Conservation (phyloP, 1,284 basidiomycete genomes). For the Cutaneotrichosporon daszewskae region DNA sequence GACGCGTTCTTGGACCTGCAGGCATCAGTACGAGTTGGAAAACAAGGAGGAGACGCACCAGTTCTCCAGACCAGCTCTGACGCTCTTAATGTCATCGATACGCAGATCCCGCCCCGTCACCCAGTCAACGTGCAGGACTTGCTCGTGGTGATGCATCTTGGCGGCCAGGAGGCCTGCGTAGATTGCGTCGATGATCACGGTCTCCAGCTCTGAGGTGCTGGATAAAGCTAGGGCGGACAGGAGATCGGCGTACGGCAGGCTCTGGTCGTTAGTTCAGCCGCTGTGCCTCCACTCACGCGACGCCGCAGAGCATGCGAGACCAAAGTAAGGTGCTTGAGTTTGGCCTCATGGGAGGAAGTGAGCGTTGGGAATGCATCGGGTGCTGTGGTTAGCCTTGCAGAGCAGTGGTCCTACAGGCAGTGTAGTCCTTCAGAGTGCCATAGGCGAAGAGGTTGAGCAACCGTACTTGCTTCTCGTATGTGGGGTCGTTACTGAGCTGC, state of each 20-base stretch:
- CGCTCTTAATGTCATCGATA: conserved; percentile 57
- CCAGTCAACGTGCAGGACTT: conserved; percentile 80
- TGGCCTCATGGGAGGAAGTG: conserved; percentile 65
- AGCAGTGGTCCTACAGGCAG: conserved; percentile 40
- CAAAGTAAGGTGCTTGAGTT: conserved; percentile 87
- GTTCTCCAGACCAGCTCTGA: conserved; percentile 60
- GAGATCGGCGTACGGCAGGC: conserved; percentile 28
- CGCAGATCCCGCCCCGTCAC: conserved; percentile 82
- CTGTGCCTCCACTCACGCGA: conserved; percentile 52
- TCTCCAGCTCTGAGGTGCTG: conserved; percentile 78
- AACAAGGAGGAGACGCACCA: conserved; percentile 55
- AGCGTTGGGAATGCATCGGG: conserved; percentile 61
- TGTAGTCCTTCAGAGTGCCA: conserved; percentile 74
- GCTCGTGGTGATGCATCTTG: conserved; percentile 83
- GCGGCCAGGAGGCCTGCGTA: conserved; percentile 82
- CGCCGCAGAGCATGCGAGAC: conserved; percentile 68
- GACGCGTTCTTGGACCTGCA: conserved; percentile 67
- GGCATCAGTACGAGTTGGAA: conserved; percentile 1
- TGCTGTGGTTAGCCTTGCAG: conserved; percentile 50
- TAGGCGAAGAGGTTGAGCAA: conserved; percentile 83
- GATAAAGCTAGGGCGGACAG: conserved; percentile 57
- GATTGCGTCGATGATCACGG: conserved; percentile 90
- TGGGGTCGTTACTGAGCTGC: conserved; percentile 49
- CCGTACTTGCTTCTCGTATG: conserved; percentile 56
- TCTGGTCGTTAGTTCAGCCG: conserved; percentile 16